Evolutionary conservation across 352 stramenopile species (phyloP).

Genomic region (Plasmopara muralis): DNA sequence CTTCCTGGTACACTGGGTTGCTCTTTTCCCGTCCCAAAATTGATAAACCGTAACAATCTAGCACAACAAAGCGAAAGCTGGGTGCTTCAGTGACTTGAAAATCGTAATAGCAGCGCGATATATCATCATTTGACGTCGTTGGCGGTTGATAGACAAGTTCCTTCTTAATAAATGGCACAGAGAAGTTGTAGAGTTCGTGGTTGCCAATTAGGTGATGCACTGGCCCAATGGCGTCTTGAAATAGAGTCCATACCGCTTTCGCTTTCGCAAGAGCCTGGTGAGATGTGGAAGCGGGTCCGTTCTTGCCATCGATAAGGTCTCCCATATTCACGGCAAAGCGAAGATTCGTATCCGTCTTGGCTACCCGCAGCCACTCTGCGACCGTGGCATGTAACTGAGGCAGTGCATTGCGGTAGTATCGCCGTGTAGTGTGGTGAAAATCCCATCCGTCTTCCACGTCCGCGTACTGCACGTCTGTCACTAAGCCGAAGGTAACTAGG

Average conservation of each 20-base stretch:
- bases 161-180: constrained; percentile 31
- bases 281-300: constrained; percentile 38
- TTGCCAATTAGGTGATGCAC: constrained; percentile 80
- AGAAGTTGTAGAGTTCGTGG: constrained; percentile 83
- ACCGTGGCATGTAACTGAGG: constrained; percentile 37
- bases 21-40: constrained; percentile 41
- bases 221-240: constrained; percentile 36
- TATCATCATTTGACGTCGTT: constrained; percentile 9
- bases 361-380: constrained; percentile 43
- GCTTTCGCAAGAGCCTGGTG: constrained; percentile 35
- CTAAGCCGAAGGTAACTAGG: constrained; percentile 56
- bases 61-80: constrained; percentile 50
- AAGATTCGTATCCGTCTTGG: constrained; percentile 24
- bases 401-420: constrained; percentile 70
- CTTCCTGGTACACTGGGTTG: constrained; percentile 42
- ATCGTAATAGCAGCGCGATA: constrained; percentile 48
- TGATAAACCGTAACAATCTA: constrained; percentile 68
- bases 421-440: constrained; percentile 53
- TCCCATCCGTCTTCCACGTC: constrained; percentile 77
- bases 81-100: constrained; percentile 41
- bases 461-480: constrained; percentile 79
- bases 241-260: constrained; percentile 33
- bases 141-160: constrained; percentile 34
- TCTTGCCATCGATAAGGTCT: constrained; percentile 80
- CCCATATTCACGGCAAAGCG: constrained; percentile 70